phyloP scores from a whole-genome alignment of 2,329 filamentous ascomycete species.

The Immersiporthe knoxdaviesiana region DNA sequence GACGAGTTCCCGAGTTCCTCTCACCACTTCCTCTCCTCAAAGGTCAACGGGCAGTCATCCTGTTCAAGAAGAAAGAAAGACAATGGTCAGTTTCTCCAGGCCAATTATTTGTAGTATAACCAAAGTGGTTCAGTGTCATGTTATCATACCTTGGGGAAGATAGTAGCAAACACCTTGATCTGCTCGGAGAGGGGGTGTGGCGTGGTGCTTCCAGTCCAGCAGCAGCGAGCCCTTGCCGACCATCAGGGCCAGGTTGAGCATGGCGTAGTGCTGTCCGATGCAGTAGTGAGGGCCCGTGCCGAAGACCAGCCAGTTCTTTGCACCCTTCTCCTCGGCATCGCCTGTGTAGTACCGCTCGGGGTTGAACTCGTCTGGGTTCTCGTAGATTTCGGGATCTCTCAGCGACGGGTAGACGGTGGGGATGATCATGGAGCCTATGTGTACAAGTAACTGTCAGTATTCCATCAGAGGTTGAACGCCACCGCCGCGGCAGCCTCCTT shows the following conservation, averaged over 20 bases:
- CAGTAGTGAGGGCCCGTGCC: conserved; percentile 97
- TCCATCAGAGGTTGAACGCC: neutral
- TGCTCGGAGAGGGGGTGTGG: conserved; percentile 85
- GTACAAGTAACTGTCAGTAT: conserved; percentile 32
- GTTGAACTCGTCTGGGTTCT: conserved; percentile 84
- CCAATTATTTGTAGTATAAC: neutral
- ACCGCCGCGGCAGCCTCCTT: neutral
- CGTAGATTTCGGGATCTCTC: conserved; percentile 90
- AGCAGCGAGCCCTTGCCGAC: conserved; percentile 86
- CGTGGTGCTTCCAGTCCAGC: conserved; percentile 87
- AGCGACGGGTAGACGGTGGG: conserved; percentile 89
- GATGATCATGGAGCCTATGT: conserved; percentile 85
- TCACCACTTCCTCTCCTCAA: conserved; percentile 59
- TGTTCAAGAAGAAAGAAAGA: no score
- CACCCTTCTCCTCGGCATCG: conserved; percentile 79
- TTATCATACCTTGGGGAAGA: conserved; percentile 84
- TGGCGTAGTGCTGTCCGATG: conserved; percentile 88
- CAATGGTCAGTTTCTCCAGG: conserved; percentile 24
- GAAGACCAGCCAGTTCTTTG: conserved; percentile 97
- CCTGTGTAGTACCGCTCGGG: conserved; percentile 91
- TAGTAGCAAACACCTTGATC: conserved; percentile 97
- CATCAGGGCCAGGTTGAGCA: conserved; percentile 85
- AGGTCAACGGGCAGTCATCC: conserved; percentile 84
- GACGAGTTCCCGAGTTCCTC: no score
- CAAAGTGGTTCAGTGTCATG: conserved; percentile 33